phyloP scores from a whole-genome alignment of 2,329 filamentous ascomycete genomes.

The Drechslerella dactyloides region DNA sequence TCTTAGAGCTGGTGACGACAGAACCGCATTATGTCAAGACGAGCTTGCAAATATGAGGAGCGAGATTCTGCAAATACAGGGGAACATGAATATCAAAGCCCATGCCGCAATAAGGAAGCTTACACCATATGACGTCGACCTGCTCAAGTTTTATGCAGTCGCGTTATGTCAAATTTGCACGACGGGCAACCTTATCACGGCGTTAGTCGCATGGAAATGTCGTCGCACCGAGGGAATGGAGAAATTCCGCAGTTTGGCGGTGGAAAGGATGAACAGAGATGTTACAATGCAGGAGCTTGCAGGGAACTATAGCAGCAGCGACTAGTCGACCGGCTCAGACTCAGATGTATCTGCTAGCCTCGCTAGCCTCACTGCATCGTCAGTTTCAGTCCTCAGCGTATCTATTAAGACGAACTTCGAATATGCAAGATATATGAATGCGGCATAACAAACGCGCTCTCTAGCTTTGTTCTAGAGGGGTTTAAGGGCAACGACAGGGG shows the following conservation, averaged over 20 bases:
- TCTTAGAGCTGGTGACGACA: slow-evolving; percentile 31
- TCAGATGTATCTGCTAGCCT: slow-evolving; percentile 12
- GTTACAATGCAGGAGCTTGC: slow-evolving; percentile 22
- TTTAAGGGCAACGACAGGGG: no score
- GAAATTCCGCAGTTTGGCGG: slow-evolving; percentile 15
- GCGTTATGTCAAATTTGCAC: slow-evolving; percentile 30
- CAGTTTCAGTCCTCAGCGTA: no score
- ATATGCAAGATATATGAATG: no score
- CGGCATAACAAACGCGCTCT: no score
- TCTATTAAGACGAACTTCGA: no score
- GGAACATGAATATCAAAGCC: slow-evolving; percentile 14
- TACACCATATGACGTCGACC: slow-evolving; percentile 34
- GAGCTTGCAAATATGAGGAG: slow-evolving; percentile 8
- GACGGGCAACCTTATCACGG: slow-evolving; percentile 22
- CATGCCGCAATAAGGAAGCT: slow-evolving; percentile 17
- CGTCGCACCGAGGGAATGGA: slow-evolving; percentile 19
- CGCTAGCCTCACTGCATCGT: background rate
- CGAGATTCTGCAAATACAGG: slow-evolving; percentile 17
- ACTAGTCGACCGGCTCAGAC: slow-evolving; percentile 16
- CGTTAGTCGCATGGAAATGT: slow-evolving; percentile 22
- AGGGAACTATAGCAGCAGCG: slow-evolving; percentile 3
- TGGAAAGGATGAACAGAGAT: slow-evolving; percentile 28
- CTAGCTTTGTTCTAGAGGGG: no score
- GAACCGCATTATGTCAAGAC: slow-evolving; percentile 1
- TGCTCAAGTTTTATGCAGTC: slow-evolving; percentile 32